Percentiles rank a stretch among this genome's conserved stretches.
Conservation (phyloP, 2,329 filamentous ascomycete genomes). For the Fusarium duplospermum region DNA sequence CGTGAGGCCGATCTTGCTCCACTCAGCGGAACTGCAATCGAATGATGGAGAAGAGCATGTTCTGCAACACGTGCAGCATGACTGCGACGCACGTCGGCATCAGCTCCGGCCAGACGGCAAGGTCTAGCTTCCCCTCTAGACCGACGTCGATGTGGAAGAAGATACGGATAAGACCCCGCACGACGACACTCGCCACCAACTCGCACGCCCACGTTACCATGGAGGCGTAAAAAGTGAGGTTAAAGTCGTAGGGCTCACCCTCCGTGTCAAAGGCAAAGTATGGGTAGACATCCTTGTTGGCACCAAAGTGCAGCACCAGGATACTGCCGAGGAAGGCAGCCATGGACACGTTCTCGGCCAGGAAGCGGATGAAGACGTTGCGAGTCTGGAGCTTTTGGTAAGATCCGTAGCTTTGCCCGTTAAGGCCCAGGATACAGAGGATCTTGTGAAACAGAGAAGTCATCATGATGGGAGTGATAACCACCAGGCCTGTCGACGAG, state of each 20-base stretch:
- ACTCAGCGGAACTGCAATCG: slow-evolving; percentile 66
- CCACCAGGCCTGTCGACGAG: slow-evolving; percentile 71
- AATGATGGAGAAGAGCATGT: slow-evolving; percentile 78
- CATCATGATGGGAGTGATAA: slow-evolving; percentile 74
- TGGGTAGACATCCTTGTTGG: slow-evolving; percentile 75
- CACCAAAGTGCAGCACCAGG: slow-evolving; percentile 73
- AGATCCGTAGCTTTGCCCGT: slow-evolving; percentile 68
- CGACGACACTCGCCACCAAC: slow-evolving; percentile 69
- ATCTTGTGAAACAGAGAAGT: slow-evolving; percentile 68
- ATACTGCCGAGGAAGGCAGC: slow-evolving; percentile 74
- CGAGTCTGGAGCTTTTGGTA: slow-evolving; percentile 75
- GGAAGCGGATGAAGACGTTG: slow-evolving; percentile 74
- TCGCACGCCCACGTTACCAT: slow-evolving; percentile 76
- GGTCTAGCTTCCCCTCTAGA: slow-evolving; percentile 72
- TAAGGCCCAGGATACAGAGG: slow-evolving; percentile 65
- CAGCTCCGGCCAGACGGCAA: slow-evolving; percentile 75
- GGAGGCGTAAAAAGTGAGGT: slow-evolving; percentile 72
- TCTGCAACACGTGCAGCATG: slow-evolving; percentile 76
- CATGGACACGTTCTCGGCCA: slow-evolving; percentile 77
- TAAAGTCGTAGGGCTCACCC: slow-evolving; percentile 67
- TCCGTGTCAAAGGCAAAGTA: slow-evolving; percentile 73
- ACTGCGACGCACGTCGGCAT: slow-evolving; percentile 74
- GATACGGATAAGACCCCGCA: slow-evolving; percentile 67
- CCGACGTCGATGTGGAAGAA: slow-evolving; percentile 72
- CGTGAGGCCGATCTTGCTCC: slow-evolving; percentile 16